A percentile compares a stretch with the other conserved stretches of the same genome.
Evolutionary conservation across 2,329 filamentous ascomycete genomes (phyloP).

Genomic region (Aspergillus fructus): DNA sequence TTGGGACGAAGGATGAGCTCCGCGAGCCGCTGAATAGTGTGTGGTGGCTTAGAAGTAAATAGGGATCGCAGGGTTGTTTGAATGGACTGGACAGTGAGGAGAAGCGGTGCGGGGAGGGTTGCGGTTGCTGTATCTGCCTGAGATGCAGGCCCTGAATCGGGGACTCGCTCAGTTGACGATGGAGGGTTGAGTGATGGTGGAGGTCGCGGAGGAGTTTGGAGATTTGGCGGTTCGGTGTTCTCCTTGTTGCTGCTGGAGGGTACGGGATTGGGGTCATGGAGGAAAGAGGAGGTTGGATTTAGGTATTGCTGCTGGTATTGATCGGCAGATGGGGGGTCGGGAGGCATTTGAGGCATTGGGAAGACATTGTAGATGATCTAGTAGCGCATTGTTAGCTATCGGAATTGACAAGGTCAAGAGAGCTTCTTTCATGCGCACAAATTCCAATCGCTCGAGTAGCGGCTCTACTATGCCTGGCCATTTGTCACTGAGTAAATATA

Average conservation of each 20-base stretch:
- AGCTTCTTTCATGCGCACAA: constrained; percentile 42
- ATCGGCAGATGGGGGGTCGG: constrained; percentile 38
- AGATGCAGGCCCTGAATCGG: constrained; percentile 44
- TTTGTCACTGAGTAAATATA: constrained; percentile 53
- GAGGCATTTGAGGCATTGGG: constrained; percentile 62
- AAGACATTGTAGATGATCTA: constrained; percentile 77
- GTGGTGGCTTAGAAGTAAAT: constrained; percentile 76
- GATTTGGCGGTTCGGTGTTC: constrained; percentile 30
- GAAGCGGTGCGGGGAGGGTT: constrained; percentile 63
- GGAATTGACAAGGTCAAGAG: background rate
- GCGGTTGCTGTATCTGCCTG: constrained; percentile 46
- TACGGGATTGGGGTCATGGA: constrained; percentile 28
- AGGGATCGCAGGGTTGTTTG: constrained; percentile 58
- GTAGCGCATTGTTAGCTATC: constrained; percentile 9
- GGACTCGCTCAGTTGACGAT: constrained; percentile 40
- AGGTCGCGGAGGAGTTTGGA: constrained; percentile 31
- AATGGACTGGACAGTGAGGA: constrained; percentile 62
- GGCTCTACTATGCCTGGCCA: constrained; percentile 69
- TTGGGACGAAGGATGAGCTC: constrained; percentile 79
- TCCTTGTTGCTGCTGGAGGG: constrained; percentile 40
- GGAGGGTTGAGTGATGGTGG: constrained; percentile 40
- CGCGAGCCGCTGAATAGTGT: constrained; percentile 87
- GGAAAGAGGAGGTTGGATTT: constrained; percentile 24
- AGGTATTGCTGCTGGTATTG: constrained; percentile 22
- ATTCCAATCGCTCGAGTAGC: constrained; percentile 67